Conservation (phyloP, 495 filamentous ascomycete species). For the Viridothelium virens region DNA sequence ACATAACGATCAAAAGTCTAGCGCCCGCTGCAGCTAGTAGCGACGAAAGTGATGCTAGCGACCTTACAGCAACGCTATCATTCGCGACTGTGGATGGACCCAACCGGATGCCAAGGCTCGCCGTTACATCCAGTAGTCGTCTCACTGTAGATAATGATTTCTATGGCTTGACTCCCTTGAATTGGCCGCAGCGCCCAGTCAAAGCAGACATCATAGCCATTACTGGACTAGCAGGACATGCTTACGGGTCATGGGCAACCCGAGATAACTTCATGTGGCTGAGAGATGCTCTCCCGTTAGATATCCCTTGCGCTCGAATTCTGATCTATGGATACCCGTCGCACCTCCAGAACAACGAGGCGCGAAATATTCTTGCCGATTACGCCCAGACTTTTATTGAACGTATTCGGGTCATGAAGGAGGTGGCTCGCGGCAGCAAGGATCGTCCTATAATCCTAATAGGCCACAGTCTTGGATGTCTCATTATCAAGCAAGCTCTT, state of each 20-base stretch:
- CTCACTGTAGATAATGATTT: background rate
- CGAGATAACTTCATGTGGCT: background rate
- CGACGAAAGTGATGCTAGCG: background rate
- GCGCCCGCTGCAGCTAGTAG: background rate
- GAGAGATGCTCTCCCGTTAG: background rate
- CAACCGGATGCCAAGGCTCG: background rate
- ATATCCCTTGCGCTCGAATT: background rate
- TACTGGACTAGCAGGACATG: background rate
- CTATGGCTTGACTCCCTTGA: background rate
- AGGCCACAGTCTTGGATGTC: slow-evolving; percentile 12
- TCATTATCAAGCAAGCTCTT: slow-evolving; percentile 3
- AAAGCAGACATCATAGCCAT: background rate
- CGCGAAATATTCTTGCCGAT: background rate
- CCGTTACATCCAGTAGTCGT: background rate
- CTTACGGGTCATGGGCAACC: background rate
- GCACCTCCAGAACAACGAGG: background rate
- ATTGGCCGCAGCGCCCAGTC: background rate
- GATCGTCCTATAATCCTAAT: background rate
- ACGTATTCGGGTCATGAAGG: background rate
- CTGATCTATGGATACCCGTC: background rate
- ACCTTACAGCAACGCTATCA: background rate
- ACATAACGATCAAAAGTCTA: background rate
- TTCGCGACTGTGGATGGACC: background rate
- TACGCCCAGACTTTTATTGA: background rate
- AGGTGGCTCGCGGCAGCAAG: background rate